A percentile compares a stretch with the other conserved stretches of the same genome.
Evolutionary conservation across 2,329 filamentous ascomycete species (phyloP).

Genomic region (Hypoxylon sp.): DNA sequence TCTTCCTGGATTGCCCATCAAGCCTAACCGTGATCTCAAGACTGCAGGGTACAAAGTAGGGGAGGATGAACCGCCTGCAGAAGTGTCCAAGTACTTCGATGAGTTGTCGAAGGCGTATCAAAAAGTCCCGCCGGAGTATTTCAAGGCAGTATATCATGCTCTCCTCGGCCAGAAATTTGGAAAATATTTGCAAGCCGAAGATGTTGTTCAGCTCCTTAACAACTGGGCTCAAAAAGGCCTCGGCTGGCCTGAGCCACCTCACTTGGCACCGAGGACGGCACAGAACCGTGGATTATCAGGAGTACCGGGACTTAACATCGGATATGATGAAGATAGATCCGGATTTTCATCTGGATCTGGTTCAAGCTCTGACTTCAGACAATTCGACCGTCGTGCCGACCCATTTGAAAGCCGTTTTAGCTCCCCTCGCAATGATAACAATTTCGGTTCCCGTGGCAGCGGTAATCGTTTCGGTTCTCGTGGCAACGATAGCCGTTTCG

Average conservation of each 20-base stretch:
- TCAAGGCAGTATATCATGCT: slow-evolving; percentile 68
- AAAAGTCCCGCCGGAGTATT: slow-evolving; percentile 58
- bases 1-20: slow-evolving; percentile 73
- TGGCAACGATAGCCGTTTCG: not conserved
- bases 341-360: not conserved
- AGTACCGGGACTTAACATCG: slow-evolving; percentile 51
- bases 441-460: not conserved
- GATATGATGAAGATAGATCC: slow-evolving; percentile 34
- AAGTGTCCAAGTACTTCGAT: slow-evolving; percentile 58
- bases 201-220: slow-evolving; percentile 67
- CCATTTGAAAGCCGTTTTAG: slow-evolving; percentile 11
- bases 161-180: slow-evolving; percentile 67
- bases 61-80: slow-evolving; percentile 59
- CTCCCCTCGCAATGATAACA: not conserved
- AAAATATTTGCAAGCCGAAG: slow-evolving; percentile 55
- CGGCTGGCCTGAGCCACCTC: slow-evolving; percentile 67
- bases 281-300: slow-evolving; percentile 47
- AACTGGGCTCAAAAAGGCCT: slow-evolving; percentile 66
- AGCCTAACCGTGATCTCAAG: slow-evolving; percentile 67
- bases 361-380: slow-evolving; percentile 4
- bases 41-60: slow-evolving; percentile 68
- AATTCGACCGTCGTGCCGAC: not conserved
- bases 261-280: slow-evolving; percentile 50
- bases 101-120: slow-evolving; percentile 61
- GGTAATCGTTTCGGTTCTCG: not conserved